Conservation (phyloP, 2,329 filamentous ascomycete genomes). For the Aspergillus quadricinctus region DNA sequence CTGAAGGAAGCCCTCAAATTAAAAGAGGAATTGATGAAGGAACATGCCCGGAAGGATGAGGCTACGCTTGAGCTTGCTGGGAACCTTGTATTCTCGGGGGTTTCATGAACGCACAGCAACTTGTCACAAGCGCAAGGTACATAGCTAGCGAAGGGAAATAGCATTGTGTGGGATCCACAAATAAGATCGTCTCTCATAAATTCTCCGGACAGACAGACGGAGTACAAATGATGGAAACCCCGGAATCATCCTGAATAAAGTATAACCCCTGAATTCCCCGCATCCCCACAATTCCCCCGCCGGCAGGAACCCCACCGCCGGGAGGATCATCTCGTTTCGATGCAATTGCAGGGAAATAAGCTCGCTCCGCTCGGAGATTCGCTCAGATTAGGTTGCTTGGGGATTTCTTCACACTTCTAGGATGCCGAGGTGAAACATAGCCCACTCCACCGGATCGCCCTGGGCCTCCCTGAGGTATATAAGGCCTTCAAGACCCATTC, state of each 20-base stretch:
- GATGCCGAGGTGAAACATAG: not conserved
- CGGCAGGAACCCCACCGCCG: not conserved
- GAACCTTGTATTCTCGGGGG: too few relatives aligned
- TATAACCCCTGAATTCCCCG: not conserved
- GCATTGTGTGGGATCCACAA: too few relatives aligned
- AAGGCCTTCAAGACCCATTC: not conserved
- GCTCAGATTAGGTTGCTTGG: not conserved
- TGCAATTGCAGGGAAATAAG: not conserved
- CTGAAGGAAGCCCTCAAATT: too few relatives aligned
- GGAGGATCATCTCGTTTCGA: not conserved
- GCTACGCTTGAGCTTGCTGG: too few relatives aligned
- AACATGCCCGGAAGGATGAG: too few relatives aligned
- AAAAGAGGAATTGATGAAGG: too few relatives aligned
- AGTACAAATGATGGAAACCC: not conserved
- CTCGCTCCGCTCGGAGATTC: not conserved
- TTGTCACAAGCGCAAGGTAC: too few relatives aligned
- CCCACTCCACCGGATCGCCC: not conserved
- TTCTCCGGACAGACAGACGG: too few relatives aligned
- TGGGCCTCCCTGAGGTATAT: not conserved
- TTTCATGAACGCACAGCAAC: too few relatives aligned
- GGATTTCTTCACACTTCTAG: not conserved
- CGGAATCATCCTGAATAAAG: too few relatives aligned
- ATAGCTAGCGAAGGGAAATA: too few relatives aligned
- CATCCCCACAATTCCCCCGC: not conserved
- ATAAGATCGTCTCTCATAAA: too few relatives aligned